phyloP scores from a whole-genome alignment of 2,329 filamentous ascomycete species.

The Dryadomyces sulphureus region DNA sequence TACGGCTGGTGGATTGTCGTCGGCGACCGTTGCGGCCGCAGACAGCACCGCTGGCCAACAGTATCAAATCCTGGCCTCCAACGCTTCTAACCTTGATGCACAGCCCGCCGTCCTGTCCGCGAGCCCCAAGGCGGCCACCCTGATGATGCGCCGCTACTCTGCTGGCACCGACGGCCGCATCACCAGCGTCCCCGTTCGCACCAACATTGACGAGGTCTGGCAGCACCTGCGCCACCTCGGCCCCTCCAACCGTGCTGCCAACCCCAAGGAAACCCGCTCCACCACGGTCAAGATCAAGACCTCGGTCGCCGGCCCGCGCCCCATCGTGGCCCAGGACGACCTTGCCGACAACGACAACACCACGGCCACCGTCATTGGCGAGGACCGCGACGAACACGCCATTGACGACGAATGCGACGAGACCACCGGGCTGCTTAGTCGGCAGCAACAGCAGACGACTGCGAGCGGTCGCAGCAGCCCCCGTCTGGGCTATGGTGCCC shows the following conservation, averaged over 20 bases:
- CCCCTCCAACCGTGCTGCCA: conserved; percentile 50
- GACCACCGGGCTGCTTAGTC: conserved; percentile 27
- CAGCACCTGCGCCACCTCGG: conserved; percentile 51
- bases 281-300: conserved; percentile 53
- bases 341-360: background rate
- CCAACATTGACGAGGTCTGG: conserved; percentile 47
- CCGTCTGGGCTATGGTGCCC: too few species aligned
- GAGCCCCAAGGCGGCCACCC: conserved; percentile 37
- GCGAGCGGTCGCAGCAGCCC: too few species aligned
- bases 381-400: conserved; percentile 7
- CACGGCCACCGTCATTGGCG: background rate
- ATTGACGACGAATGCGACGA: conserved; percentile 20
- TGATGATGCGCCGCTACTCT: conserved; percentile 45
- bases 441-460: conserved; percentile 11
- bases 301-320: background rate
- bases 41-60: conserved; percentile 10
- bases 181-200: conserved; percentile 37
- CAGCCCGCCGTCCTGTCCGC: conserved; percentile 21
- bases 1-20: conserved; percentile 13
- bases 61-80: conserved; percentile 6
- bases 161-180: conserved; percentile 36
- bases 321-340: background rate
- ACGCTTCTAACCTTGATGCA: conserved; percentile 15
- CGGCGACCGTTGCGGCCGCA: conserved; percentile 14
- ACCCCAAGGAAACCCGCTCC: conserved; percentile 45